phyloP scores from a whole-genome alignment of 1,284 basidiomycete genomes.

The Cryptococcus sp. region DNA sequence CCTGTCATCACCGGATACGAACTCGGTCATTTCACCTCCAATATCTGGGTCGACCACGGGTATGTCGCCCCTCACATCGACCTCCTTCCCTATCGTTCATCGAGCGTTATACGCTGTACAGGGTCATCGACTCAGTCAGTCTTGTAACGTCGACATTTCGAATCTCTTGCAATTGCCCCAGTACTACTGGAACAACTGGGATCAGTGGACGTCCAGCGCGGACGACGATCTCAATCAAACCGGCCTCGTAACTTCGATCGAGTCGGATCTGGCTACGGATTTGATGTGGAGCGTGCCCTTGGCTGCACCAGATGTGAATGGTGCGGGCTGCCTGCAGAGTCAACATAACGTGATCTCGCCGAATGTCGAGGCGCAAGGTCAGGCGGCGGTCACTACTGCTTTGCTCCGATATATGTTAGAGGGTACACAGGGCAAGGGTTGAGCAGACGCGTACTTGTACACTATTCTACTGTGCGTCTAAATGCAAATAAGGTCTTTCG shows the following conservation, averaged over 20 bases:
- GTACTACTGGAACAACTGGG: constrained; percentile 1
- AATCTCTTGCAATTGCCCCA: neutral
- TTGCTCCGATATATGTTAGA: neutral
- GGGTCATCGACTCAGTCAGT: constrained; percentile 5
- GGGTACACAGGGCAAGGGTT: neutral
- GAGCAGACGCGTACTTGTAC: too few species aligned
- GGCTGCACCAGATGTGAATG: too few species aligned
- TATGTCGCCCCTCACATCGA: neutral
- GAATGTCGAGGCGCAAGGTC: neutral
- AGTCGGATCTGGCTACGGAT: too few species aligned
- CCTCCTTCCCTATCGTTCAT: constrained; percentile 2
- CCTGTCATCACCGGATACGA: constrained; percentile 6
- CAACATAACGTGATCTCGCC: too few species aligned
- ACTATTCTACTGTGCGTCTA: too few species aligned
- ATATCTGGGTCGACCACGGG: too few species aligned
- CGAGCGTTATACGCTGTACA: constrained; percentile 18
- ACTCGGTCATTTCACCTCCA: too few species aligned
- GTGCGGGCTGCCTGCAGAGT: too few species aligned
- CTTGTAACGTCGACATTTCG: neutral
- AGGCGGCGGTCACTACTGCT: neutral
- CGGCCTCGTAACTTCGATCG: too few species aligned
- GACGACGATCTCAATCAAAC: too few species aligned
- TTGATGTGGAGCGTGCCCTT: too few species aligned
- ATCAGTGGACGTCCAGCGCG: neutral
- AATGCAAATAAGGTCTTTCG: too few species aligned